Evolutionary conservation across 768 basidiomycete species (phyloP).

Genomic region (Chlorophyllum brunneum): DNA sequence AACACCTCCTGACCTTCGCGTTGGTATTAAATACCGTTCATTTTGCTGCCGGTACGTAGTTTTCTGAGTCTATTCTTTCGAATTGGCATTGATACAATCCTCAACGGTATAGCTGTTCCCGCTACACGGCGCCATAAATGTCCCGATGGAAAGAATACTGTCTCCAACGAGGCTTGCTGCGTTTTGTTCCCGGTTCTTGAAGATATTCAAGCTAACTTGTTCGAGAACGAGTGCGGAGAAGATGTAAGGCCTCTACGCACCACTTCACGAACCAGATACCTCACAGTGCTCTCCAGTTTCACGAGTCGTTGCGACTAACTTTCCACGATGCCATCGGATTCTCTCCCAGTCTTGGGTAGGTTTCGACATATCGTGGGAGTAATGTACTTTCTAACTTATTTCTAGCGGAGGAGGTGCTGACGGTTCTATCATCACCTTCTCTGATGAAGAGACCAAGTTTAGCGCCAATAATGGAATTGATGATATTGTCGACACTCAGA

Average conservation of each 20-base stretch:
- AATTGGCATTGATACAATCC: too few relatives aligned
- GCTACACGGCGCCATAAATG: slow-evolving; percentile 13
- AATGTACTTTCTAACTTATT: neutral
- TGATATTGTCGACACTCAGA: slow-evolving; percentile 34
- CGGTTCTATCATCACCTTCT: slow-evolving; percentile 46
- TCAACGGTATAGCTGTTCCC: slow-evolving; percentile 1
- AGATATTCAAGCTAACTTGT: slow-evolving; percentile 35
- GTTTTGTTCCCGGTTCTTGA: slow-evolving; percentile 35
- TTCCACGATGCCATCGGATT: slow-evolving; percentile 46
- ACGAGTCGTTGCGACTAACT: slow-evolving; percentile 23
- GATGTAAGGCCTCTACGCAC: neutral
- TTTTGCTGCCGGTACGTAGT: slow-evolving; percentile 1
- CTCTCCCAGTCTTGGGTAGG: slow-evolving; percentile 29
- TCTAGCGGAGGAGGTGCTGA: slow-evolving; percentile 42
- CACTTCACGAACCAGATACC: too few relatives aligned
- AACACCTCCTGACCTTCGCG: neutral
- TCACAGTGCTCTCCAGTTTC: neutral
- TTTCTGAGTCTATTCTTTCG: too few relatives aligned
- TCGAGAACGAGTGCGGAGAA: slow-evolving; percentile 31
- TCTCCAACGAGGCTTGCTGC: slow-evolving; percentile 32
- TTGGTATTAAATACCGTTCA: slow-evolving; percentile 2
- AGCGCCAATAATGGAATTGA: slow-evolving; percentile 41
- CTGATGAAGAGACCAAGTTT: slow-evolving; percentile 37
- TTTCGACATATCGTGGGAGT: neutral
- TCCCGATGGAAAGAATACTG: slow-evolving; percentile 22